phyloP scores from a whole-genome alignment of 1,284 basidiomycete species.

The Fomitopsis schrenkii region DNA sequence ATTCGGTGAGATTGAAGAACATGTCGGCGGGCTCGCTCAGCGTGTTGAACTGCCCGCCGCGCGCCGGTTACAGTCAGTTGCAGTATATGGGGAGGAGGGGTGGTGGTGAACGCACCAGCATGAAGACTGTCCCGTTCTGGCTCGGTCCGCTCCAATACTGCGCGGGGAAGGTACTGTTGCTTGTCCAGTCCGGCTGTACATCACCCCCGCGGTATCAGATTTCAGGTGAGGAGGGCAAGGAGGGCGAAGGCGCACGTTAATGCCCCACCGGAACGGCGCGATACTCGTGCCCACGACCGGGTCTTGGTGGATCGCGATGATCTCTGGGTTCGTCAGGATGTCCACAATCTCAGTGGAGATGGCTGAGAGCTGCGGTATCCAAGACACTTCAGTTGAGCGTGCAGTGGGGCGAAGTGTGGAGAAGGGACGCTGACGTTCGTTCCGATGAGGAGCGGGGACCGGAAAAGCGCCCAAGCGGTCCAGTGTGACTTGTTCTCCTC shows the following conservation, averaged over 20 bases:
- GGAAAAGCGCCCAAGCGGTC: constrained; percentile 61
- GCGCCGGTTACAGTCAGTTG: not conserved
- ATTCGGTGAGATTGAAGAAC: constrained; percentile 61
- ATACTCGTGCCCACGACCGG: constrained; percentile 53
- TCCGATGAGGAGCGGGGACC: constrained; percentile 47
- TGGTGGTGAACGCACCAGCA: constrained; percentile 28
- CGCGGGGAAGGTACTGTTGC: constrained; percentile 38
- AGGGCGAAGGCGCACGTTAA: constrained; percentile 36
- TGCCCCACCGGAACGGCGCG: constrained; percentile 62
- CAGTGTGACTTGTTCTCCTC: constrained; percentile 60
- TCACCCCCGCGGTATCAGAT: constrained; percentile 14
- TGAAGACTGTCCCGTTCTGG: constrained; percentile 38
- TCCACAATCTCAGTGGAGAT: constrained; percentile 42
- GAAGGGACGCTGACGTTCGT: constrained; percentile 26
- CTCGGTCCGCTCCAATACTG: constrained; percentile 48
- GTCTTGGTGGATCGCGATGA: constrained; percentile 66
- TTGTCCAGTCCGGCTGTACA: constrained; percentile 40
- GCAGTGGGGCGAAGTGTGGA: not conserved
- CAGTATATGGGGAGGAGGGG: not conserved
- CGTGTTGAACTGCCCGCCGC: constrained; percentile 28
- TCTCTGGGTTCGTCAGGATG: constrained; percentile 56
- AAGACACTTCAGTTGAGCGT: not conserved
- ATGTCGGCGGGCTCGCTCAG: constrained; percentile 48
- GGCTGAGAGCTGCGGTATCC: constrained; percentile 37
- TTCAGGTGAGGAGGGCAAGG: not conserved